A percentile compares a stretch with the other conserved stretches of the same genome.
These are phyloP conservation scores for Mayamaea pseudoterrestris DNA, from an alignment of 108 stramenopile species.

Conservation along the genomic window DNA sequence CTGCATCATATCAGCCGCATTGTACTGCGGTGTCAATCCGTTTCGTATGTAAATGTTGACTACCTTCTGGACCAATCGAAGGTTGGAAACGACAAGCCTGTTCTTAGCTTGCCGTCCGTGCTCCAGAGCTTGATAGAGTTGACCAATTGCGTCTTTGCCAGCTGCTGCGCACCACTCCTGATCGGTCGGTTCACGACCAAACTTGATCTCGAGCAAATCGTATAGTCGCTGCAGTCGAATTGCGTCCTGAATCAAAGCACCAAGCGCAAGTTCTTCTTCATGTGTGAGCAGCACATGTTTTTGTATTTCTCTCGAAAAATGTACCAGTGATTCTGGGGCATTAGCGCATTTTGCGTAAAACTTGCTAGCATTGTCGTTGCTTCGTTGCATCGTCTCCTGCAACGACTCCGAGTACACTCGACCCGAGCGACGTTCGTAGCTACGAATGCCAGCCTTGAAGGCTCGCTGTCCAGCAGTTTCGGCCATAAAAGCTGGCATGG, in stretches of 20 bases:
- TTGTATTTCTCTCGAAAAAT: constrained; percentile 65
- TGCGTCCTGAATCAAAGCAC: constrained; percentile 68
- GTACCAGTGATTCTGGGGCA: constrained; percentile 62
- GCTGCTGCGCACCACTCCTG: constrained; percentile 83
- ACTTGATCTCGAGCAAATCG: constrained; percentile 29
- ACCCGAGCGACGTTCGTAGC: constrained; percentile 16
- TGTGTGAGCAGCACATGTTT: constrained; percentile 50
- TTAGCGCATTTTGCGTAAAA: constrained; percentile 51
- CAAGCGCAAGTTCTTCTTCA: constrained; percentile 59
- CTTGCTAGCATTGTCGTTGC: too few species aligned
- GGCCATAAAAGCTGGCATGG: constrained; percentile 63
- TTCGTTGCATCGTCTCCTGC: too few species aligned
- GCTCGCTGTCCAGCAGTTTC: constrained; percentile 14
- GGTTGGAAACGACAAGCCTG: constrained; percentile 62
- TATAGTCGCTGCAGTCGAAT: constrained; percentile 48
- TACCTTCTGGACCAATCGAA: constrained; percentile 77
- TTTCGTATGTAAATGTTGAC: constrained; percentile 79
- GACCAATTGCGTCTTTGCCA: constrained; percentile 63
- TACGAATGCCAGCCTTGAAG: constrained; percentile 14
- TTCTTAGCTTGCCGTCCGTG: constrained; percentile 77
- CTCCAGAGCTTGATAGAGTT: constrained; percentile 44
- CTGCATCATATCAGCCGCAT: constrained; percentile 85
- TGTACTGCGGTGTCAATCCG: constrained; percentile 71
- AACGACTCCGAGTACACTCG: neutral
- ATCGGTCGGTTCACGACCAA: constrained; percentile 67